A percentile compares a stretch with the other conserved stretches of the same genome.
Evolutionary conservation across 306 rosid genomes (phyloP).

Genomic region (Vicia sativa): DNA sequence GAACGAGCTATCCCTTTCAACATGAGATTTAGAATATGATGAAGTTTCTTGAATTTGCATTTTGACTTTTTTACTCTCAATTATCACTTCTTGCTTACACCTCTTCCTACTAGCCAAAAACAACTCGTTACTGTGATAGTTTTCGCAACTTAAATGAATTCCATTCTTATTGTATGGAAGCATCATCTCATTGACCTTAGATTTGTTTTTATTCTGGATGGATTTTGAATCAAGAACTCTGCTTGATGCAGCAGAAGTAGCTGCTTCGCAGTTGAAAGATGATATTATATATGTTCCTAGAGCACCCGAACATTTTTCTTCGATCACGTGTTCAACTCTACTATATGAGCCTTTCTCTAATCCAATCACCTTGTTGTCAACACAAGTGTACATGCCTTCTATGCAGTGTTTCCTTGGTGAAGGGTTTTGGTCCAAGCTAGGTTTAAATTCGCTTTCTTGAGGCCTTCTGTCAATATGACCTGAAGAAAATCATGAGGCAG

Average conservation of each 20-base stretch:
- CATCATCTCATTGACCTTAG: constrained; percentile 39
- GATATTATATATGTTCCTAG: constrained; percentile 30
- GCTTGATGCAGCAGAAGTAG: constrained; percentile 39
- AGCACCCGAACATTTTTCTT: constrained; percentile 38
- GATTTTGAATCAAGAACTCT: constrained; percentile 36
- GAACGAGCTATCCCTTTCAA: constrained; percentile 72
- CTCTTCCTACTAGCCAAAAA: constrained; percentile 54
- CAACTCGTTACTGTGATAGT: constrained; percentile 54
- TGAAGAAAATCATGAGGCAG: constrained; percentile 39
- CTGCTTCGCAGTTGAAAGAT: constrained; percentile 38
- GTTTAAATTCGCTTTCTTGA: constrained; percentile 44
- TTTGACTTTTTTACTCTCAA: constrained; percentile 55
- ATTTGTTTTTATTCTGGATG: constrained; percentile 31
- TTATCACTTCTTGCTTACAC: constrained; percentile 54
- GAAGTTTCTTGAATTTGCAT: constrained; percentile 50
- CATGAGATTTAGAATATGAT: constrained; percentile 42
- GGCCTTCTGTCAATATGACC: constrained; percentile 43
- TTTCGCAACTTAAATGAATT: constrained; percentile 61
- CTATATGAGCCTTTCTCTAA: constrained; percentile 34
- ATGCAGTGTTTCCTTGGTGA: constrained; percentile 36
- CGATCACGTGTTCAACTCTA: constrained; percentile 30
- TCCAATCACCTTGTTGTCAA: constrained; percentile 38
- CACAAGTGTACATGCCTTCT: constrained; percentile 40
- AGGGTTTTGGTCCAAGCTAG: constrained; percentile 38
- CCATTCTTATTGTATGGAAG: constrained; percentile 31